phyloP scores from a whole-genome alignment of 2,329 filamentous ascomycete genomes.

The Aschersonia sp. region DNA sequence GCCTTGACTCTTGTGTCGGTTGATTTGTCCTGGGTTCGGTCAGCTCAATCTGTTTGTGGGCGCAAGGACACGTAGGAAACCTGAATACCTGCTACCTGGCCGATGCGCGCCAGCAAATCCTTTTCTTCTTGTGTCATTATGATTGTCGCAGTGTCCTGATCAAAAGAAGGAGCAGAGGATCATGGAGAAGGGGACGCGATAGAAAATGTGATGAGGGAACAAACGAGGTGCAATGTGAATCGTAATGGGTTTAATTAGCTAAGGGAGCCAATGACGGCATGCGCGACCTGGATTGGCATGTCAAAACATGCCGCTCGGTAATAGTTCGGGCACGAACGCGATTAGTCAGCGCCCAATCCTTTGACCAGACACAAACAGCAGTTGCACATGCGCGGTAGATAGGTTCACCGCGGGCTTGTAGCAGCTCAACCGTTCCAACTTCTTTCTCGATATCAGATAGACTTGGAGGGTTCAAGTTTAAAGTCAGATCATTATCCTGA shows the following conservation, averaged over 20 bases:
- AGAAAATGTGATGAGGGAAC: not conserved
- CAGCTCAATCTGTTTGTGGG: not conserved
- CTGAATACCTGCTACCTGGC: slow-evolving; percentile 31
- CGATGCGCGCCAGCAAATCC: slow-evolving; percentile 38
- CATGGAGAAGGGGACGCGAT: not conserved
- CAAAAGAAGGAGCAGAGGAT: not conserved
- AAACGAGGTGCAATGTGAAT: not conserved
- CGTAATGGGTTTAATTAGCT: not conserved
- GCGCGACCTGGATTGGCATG: too few species aligned
- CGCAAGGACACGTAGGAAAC: not conserved
- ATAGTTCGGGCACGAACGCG: not conserved
- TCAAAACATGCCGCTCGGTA: not conserved
- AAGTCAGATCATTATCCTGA: too few species aligned
- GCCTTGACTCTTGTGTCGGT: slow-evolving; percentile 58
- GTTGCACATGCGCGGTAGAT: too few species aligned
- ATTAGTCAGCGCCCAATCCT: not conserved
- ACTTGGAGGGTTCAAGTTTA: too few species aligned
- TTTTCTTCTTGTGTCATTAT: slow-evolving; percentile 34
- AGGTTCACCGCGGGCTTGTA: too few species aligned
- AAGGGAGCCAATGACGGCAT: not conserved
- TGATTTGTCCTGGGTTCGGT: slow-evolving; percentile 53
- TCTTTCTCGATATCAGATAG: too few species aligned
- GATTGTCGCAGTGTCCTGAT: not conserved
- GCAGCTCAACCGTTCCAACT: too few species aligned
- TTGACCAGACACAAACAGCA: too few species aligned